Percentiles rank a stretch among this genome's conserved stretches.
Conservation (phyloP, 2,329 filamentous ascomycete genomes). For the Mariannaea elegans region DNA sequence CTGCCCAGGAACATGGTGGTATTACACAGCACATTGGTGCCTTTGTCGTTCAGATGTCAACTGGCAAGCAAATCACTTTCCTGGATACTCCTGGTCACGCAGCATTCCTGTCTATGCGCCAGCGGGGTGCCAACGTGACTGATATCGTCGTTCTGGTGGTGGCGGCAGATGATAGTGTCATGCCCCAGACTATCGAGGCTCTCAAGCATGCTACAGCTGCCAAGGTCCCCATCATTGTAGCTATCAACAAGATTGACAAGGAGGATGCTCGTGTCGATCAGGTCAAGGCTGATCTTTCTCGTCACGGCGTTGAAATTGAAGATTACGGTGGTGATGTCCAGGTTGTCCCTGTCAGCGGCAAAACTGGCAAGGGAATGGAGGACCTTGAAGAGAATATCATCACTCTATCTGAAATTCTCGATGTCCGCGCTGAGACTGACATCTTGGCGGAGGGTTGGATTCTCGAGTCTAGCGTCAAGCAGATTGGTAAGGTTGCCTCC, state of each 20-base stretch:
- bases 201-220: slow-evolving; percentile 91
- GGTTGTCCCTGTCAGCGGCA: slow-evolving; percentile 89
- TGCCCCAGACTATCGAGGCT: slow-evolving; percentile 95
- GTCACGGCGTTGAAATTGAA: slow-evolving; percentile 88
- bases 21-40: slow-evolving; percentile 99
- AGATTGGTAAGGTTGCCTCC: slow-evolving; percentile 84
- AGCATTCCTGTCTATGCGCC: slow-evolving; percentile 94
- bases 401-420: slow-evolving; percentile 86
- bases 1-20: slow-evolving; percentile 89
- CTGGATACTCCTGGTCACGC: slow-evolving; percentile 96
- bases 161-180: slow-evolving; percentile 96
- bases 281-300: slow-evolving; percentile 87
- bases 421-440: slow-evolving; percentile 81
- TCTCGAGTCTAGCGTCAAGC: slow-evolving; percentile 89
- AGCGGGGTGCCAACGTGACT: slow-evolving; percentile 93
- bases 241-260: slow-evolving; percentile 97
- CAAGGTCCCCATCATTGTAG: slow-evolving; percentile 94
- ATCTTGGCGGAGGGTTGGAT: slow-evolving; percentile 92
- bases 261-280: slow-evolving; percentile 80
- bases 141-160: slow-evolving; percentile 97
- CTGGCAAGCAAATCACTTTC: slow-evolving; percentile 92
- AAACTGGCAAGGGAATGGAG: slow-evolving; percentile 90
- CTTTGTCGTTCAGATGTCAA: slow-evolving; percentile 88
- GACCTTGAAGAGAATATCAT: slow-evolving; percentile 92
- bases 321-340: slow-evolving; percentile 96